A percentile compares a stretch with the other conserved stretches of the same genome.
These are phyloP conservation scores for Tuber borchii DNA, from an alignment of 495 filamentous ascomycete genomes.

Conservation along the genomic window DNA sequence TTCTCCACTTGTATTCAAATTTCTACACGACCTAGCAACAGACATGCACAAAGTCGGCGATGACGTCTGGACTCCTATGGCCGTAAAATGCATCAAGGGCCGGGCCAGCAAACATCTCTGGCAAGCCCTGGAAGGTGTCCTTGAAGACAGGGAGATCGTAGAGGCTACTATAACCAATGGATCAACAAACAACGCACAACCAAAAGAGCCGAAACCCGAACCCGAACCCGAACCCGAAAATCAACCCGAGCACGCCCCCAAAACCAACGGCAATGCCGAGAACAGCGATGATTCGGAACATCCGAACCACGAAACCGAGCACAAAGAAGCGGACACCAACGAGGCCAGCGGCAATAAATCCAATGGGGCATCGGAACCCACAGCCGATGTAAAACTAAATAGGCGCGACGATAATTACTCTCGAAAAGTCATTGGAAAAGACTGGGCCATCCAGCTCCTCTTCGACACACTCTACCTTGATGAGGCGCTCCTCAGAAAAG, in stretches of 20 bases:
- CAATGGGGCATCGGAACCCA: neutral
- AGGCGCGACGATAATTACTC: constrained; percentile 18
- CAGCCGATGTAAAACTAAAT: constrained; percentile 9
- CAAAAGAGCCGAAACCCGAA: neutral
- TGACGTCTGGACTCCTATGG: constrained; percentile 77
- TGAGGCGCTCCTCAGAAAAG: constrained; percentile 44
- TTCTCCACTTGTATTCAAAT: constrained; percentile 66
- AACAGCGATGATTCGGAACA: neutral
- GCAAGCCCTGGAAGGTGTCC: constrained; percentile 42
- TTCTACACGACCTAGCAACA: constrained; percentile 58
- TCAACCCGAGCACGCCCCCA: neutral
- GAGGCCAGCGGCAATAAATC: neutral
- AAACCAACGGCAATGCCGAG: neutral
- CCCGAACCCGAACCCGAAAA: constrained; percentile 4
- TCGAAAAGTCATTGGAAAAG: constrained; percentile 44
- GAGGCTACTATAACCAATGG: constrained; percentile 1
- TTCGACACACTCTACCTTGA: constrained; percentile 70
- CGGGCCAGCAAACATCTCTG: constrained; percentile 48
- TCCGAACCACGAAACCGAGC: neutral
- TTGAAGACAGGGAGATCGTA: constrained; percentile 41
- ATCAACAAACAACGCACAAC: neutral
- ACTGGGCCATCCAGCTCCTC: constrained; percentile 63
- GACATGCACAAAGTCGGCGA: constrained; percentile 63
- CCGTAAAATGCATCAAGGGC: constrained; percentile 58
- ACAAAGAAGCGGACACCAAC: neutral